Conservation (phyloP, 345 rosid genomes). For the Linum trigynum region DNA sequence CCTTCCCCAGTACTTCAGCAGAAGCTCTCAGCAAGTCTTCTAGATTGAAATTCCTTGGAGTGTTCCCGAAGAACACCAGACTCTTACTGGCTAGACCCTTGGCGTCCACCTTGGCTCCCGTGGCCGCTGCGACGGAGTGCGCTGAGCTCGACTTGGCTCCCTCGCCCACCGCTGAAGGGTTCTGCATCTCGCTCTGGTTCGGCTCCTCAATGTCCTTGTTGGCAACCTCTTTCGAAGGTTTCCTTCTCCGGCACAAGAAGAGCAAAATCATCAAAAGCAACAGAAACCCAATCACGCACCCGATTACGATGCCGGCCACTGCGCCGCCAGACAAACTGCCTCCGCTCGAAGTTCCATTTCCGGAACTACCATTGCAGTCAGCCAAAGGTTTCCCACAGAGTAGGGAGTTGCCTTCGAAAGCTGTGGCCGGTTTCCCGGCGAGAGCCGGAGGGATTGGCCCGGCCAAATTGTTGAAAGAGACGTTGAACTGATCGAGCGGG, state of each 20-base stretch:
- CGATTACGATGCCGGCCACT: slow-evolving; percentile 36
- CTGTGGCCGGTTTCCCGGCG: slow-evolving; percentile 11
- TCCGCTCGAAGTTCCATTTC: background rate
- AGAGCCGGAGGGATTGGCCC: slow-evolving; percentile 29
- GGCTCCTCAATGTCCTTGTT: slow-evolving; percentile 10
- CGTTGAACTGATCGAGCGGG: slow-evolving; percentile 32
- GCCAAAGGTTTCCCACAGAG: slow-evolving; percentile 38
- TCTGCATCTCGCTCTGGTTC: slow-evolving; percentile 14
- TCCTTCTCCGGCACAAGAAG: slow-evolving; percentile 26
- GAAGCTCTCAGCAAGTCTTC: slow-evolving; percentile 42
- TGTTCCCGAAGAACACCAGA: slow-evolving; percentile 32
- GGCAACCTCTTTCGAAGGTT: slow-evolving; percentile 7
- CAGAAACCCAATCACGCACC: slow-evolving; percentile 28
- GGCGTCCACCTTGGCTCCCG: slow-evolving; percentile 12
- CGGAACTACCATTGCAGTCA: slow-evolving; percentile 22
- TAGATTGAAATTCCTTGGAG: slow-evolving; percentile 22
- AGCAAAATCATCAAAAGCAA: slow-evolving; percentile 26
- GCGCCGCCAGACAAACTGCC: slow-evolving; percentile 30
- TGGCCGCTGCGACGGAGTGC: background rate
- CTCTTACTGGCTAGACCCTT: slow-evolving; percentile 19
- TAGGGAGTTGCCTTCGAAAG: slow-evolving; percentile 24
- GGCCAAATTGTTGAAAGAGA: slow-evolving; percentile 30
- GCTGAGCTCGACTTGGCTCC: background rate
- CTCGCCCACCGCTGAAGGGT: slow-evolving; percentile 13
- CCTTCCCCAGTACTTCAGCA: slow-evolving; percentile 44